Percentiles rank a stretch among this genome's conserved stretches.
phyloP scores from a whole-genome alignment of 257 asterid genomes.

The Scutellaria barbata region DNA sequence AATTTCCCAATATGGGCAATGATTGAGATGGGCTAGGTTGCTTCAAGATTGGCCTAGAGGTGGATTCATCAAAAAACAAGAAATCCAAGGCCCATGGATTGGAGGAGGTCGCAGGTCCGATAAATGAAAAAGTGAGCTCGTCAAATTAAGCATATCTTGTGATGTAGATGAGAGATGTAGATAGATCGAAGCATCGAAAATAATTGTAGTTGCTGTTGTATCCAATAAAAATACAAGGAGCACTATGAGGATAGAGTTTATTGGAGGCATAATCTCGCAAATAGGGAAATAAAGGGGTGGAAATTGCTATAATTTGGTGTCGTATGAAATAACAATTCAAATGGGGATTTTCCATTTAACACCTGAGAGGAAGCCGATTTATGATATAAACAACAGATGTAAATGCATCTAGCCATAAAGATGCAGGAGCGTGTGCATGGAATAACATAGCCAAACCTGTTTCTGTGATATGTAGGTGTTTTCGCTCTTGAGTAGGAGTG shows the following conservation, averaged over 20 bases:
- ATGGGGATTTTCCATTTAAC: not conserved
- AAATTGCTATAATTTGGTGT: constrained; percentile 4
- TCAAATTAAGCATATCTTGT: constrained; percentile 7
- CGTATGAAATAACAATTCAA: not conserved
- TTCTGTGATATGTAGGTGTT: too few species aligned
- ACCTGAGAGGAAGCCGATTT: too few species aligned
- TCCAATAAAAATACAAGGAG: constrained; percentile 4
- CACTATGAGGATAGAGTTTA: constrained; percentile 4
- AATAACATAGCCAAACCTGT: too few species aligned
- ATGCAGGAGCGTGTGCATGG: too few species aligned
- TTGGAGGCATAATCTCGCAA: constrained; percentile 5
- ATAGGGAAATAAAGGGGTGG: constrained; percentile 13
- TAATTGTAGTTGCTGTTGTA: constrained; percentile 5
- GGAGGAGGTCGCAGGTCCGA: not conserved
- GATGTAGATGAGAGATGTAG: not conserved
- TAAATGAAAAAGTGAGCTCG: not conserved
- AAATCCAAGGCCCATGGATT: not conserved
- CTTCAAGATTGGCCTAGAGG: too few species aligned
- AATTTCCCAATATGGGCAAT: too few species aligned
- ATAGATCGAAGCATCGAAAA: constrained; percentile 12
- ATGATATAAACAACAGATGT: too few species aligned
- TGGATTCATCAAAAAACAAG: not conserved
- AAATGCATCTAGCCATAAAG: not conserved
- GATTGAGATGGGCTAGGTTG: too few species aligned
- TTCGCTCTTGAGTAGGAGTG: not conserved